Conservation (phyloP, 1,284 basidiomycete genomes). For the Phenoliferia sp. region DNA sequence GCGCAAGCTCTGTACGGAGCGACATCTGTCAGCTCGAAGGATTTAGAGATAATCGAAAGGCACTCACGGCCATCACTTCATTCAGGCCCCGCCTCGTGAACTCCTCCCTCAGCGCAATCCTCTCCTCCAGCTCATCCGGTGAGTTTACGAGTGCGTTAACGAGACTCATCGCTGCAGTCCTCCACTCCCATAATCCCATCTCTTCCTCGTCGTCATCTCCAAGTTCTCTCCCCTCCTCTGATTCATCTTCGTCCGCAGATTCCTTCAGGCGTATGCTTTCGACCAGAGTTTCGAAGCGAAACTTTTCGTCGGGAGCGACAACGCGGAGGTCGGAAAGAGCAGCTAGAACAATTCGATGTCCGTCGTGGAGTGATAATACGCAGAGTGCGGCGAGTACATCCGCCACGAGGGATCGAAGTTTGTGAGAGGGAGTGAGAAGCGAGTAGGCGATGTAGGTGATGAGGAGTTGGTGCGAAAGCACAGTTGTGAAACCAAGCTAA, state of each 20-base stretch:
- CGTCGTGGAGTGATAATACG: conserved; percentile 64
- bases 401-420: conserved; percentile 64
- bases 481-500: conserved; percentile 66
- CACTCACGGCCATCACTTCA: conserved; percentile 71
- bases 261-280: conserved; percentile 53
- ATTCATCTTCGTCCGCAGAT: conserved; percentile 38
- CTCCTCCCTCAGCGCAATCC: conserved; percentile 72
- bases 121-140: conserved; percentile 69
- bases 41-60: not conserved
- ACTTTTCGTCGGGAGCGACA: conserved; percentile 62
- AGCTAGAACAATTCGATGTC: conserved; percentile 66
- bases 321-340: conserved; percentile 71
- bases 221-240: no score
- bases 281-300: conserved; percentile 74
- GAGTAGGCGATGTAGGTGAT: conserved; percentile 70
- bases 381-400: conserved; percentile 81
- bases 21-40: not conserved
- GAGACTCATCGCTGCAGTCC: conserved; percentile 68
- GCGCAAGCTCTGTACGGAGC: conserved; percentile 55
- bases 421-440: conserved; percentile 59
- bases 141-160: conserved; percentile 75
- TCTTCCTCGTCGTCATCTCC: conserved; percentile 52
- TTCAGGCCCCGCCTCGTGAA: conserved; percentile 72
- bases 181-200: conserved; percentile 73
- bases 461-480: conserved; percentile 60